Evolutionary conservation across 768 basidiomycete species (phyloP).

Genomic region (Mycena epipterygia): DNA sequence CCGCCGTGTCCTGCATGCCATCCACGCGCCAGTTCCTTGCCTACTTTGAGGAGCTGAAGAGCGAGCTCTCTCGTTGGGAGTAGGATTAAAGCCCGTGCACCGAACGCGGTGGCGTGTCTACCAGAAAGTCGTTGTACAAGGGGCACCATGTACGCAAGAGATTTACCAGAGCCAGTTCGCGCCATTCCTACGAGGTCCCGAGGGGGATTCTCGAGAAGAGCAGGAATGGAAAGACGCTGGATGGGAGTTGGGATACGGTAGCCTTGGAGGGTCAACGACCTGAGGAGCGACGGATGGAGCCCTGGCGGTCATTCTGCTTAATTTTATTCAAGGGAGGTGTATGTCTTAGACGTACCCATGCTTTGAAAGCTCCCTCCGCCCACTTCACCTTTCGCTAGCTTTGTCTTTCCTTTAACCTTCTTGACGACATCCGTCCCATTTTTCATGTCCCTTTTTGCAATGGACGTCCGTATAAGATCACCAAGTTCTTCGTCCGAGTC

Average conservation of each 20-base stretch:
- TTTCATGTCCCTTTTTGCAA: constrained; percentile 80
- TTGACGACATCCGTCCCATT: constrained; percentile 83
- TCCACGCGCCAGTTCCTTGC: constrained; percentile 92
- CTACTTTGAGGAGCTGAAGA: constrained; percentile 92
- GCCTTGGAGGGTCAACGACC: constrained; percentile 91
- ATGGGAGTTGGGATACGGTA: constrained; percentile 97
- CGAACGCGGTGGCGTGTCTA: constrained; percentile 82
- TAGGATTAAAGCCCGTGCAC: constrained; percentile 88
- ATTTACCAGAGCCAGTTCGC: constrained; percentile 97
- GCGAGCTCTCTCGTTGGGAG: constrained; percentile 96
- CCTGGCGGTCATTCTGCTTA: constrained; percentile 57
- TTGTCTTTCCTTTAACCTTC: constrained; percentile 80
- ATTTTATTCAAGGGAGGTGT: constrained; percentile 15
- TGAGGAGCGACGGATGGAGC: constrained; percentile 85
- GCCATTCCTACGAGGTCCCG: constrained; percentile 98
- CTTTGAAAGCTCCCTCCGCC: constrained; percentile 97
- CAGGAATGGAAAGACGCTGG: constrained; percentile 90
- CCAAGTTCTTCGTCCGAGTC: constrained; percentile 62
- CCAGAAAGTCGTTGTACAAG: constrained; percentile 89
- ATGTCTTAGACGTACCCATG: constrained; percentile 75
- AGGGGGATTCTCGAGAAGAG: constrained; percentile 86
- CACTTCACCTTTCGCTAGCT: constrained; percentile 79
- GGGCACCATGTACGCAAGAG: constrained; percentile 95
- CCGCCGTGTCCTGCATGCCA: constrained; percentile 73
- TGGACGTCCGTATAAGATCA: constrained; percentile 76